Evolutionary conservation across 164 flowering plant genomes (phyloP).

Genomic region (Piper betle): DNA sequence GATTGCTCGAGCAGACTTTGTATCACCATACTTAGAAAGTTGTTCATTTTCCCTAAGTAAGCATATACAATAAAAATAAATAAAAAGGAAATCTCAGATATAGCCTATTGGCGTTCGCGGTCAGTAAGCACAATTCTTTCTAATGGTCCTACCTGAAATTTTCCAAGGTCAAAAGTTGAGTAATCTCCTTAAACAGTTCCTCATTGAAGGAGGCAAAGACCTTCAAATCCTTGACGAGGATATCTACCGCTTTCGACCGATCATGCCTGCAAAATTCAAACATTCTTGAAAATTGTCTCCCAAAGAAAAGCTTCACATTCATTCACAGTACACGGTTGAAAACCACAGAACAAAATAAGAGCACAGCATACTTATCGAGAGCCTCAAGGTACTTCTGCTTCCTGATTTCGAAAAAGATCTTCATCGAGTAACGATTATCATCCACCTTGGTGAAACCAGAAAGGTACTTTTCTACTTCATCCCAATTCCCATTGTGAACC

Average conservation of each 20-base stretch:
- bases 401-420: constrained; percentile 48
- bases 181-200: constrained; percentile 42
- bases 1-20: constrained; percentile 41
- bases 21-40: constrained; percentile 54
- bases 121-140: constrained; percentile 1
- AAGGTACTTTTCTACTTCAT: constrained; percentile 46
- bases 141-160: constrained; percentile 31
- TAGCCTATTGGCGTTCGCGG: no score
- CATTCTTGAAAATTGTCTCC: neutral
- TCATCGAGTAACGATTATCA: constrained; percentile 37
- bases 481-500: constrained; percentile 41
- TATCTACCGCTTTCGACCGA: constrained; percentile 34
- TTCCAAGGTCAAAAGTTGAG: constrained; percentile 37
- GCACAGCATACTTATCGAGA: constrained; percentile 36
- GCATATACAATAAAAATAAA: no score
- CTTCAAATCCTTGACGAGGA: constrained; percentile 45
- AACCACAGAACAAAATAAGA: neutral
- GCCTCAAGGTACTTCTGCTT: constrained; percentile 60
- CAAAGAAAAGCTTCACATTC: neutral
- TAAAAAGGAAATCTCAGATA: neutral
- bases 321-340: no score
- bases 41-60: constrained; percentile 43
- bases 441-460: constrained; percentile 38
- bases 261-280: constrained; percentile 28
- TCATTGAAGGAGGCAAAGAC: constrained; percentile 35